These are phyloP conservation scores for Limonium bicolor DNA, from an alignment of 148 eudicot species.

Conservation along the genomic window DNA sequence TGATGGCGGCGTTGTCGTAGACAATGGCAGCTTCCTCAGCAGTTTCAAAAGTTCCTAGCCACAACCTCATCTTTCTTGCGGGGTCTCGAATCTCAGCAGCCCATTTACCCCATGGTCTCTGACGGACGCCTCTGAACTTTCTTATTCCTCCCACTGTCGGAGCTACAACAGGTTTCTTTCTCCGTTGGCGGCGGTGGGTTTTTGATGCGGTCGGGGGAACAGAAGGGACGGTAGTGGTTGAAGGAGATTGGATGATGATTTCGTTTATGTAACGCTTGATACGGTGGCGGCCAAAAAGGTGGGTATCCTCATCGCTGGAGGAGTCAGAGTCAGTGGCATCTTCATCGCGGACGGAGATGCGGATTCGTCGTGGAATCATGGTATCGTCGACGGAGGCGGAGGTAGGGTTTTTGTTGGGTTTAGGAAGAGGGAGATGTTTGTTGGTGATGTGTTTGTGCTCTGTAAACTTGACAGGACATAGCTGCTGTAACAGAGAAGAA, in stretches of 20 bases:
- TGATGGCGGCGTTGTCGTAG: slow-evolving; percentile 6
- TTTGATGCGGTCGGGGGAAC: background rate
- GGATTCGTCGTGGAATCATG: background rate
- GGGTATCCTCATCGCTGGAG: background rate
- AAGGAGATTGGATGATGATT: too few species aligned
- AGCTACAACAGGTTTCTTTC: background rate
- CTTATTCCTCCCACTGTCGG: background rate
- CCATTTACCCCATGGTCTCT: slow-evolving; percentile 7
- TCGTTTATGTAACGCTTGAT: background rate
- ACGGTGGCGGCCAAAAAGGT: background rate
- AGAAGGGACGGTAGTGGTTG: background rate
- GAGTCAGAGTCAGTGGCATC: slow-evolving; percentile 5
- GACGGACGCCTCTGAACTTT: slow-evolving; percentile 4
- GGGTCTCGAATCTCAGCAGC: slow-evolving; percentile 5
- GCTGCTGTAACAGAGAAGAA: too few species aligned
- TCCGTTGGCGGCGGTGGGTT: background rate
- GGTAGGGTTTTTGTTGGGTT: background rate
- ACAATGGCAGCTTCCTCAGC: slow-evolving; percentile 4
- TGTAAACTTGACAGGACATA: background rate
- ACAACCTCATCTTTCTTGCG: background rate
- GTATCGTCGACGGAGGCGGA: background rate
- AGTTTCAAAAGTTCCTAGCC: slow-evolving; percentile 3
- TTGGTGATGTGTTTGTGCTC: slow-evolving; percentile 1
- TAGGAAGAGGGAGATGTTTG: too few species aligned
- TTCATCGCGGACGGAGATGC: background rate